Conservation (phyloP, 2,329 filamentous ascomycete species). For the Rhynchosporium secalis region DNA sequence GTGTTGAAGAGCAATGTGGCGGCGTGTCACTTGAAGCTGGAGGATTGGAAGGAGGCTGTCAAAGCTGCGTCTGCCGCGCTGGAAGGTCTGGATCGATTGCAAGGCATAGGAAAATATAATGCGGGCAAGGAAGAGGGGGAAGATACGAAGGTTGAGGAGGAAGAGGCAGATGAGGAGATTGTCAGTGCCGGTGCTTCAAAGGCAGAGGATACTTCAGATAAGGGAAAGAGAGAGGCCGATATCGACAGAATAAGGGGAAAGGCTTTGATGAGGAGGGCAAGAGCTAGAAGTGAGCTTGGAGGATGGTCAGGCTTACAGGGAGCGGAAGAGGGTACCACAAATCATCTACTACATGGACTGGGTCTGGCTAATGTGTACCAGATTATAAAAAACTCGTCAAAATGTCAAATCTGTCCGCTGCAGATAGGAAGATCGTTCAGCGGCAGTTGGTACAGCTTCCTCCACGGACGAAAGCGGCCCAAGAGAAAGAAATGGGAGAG, state of each 20-base stretch:
- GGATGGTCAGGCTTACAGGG: conserved; percentile 80
- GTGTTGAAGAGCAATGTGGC: conserved; percentile 87
- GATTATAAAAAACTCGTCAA: conserved; percentile 72
- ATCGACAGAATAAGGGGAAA: conserved; percentile 79
- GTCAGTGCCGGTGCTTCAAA: conserved; percentile 58
- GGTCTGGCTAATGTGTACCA: conserved; percentile 22
- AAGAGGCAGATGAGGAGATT: conserved; percentile 59
- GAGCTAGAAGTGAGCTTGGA: conserved; percentile 60
- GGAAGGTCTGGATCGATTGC: conserved; percentile 67
- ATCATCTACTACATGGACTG: neutral
- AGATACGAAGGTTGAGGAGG: conserved; percentile 36
- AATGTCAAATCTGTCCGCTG: conserved; percentile 59
- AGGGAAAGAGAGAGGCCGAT: conserved; percentile 54
- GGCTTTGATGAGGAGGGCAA: conserved; percentile 60
- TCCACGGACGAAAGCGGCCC: conserved; percentile 69
- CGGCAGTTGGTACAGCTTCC: conserved; percentile 67
- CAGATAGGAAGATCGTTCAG: conserved; percentile 69
- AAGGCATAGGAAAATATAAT: conserved; percentile 31
- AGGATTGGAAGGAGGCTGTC: conserved; percentile 82
- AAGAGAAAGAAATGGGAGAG: conserved; percentile 85
- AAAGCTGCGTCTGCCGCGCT: conserved; percentile 72
- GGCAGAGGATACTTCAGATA: conserved; percentile 42
- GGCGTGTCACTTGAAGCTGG: conserved; percentile 81
- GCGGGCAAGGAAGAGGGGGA: conserved; percentile 34
- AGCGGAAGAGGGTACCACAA: conserved; percentile 55